phyloP scores from a whole-genome alignment of 192 early-diverging fungal species.

The Podila clonocystis region DNA sequence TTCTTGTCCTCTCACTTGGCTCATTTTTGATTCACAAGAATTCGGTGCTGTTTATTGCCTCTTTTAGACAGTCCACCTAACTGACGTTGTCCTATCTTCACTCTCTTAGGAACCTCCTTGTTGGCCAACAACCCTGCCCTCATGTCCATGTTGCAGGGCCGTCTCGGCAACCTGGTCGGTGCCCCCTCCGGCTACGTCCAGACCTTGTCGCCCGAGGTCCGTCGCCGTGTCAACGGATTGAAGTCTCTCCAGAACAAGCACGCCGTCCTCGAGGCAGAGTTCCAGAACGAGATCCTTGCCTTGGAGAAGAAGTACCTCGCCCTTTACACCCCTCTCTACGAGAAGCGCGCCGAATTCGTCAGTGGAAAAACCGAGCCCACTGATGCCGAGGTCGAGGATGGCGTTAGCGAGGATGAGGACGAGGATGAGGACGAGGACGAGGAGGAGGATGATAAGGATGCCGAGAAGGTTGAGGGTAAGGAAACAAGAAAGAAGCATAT shows the following conservation, averaged over 20 bases:
- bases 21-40: neutral
- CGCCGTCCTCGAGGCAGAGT: conserved; percentile 82
- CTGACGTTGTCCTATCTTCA: neutral
- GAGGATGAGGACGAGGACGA: conserved; percentile 63
- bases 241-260: conserved; percentile 90
- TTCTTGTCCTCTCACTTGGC: neutral
- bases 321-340: conserved; percentile 87
- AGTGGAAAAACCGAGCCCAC: conserved; percentile 88
- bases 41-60: neutral
- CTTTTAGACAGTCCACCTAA: neutral
- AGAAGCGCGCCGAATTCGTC: conserved; percentile 84
- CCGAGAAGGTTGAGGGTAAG: conserved; percentile 41
- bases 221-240: conserved; percentile 85
- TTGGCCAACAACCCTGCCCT: conserved; percentile 65
- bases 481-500: neutral
- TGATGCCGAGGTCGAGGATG: conserved; percentile 77
- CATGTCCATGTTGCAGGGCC: conserved; percentile 79
- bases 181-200: conserved; percentile 76
- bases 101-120: conserved; percentile 12
- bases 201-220: conserved; percentile 80
- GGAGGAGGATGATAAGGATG: conserved; percentile 43
- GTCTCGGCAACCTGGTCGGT: conserved; percentile 83
- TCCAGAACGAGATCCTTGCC: conserved; percentile 91
- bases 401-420: conserved; percentile 67
- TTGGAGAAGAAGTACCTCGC: conserved; percentile 96